Percentiles rank a stretch among this genome's conserved stretches.
phyloP scores from a whole-genome alignment of 1,139 yeast species.

The Diutina mesorugosa region DNA sequence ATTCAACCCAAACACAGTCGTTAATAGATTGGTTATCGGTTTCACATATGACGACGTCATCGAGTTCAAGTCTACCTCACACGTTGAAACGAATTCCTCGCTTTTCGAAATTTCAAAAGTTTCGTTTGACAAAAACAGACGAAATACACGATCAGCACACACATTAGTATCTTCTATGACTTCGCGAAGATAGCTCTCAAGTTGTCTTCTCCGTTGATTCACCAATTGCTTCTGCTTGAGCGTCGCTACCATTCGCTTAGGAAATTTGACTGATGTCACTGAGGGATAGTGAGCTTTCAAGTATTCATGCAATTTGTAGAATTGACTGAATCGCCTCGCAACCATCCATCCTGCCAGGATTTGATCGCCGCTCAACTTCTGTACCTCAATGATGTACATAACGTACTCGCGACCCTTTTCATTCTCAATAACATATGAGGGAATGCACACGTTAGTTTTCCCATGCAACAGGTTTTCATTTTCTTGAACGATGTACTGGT shows the following conservation, averaged over 20 bases:
- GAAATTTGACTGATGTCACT: conserved; percentile 42
- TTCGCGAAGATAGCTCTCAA: conserved; percentile 50
- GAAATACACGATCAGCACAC: conserved; percentile 59
- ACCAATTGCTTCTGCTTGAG: conserved; percentile 49
- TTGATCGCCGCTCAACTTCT: conserved; percentile 32
- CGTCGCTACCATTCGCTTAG: conserved; percentile 52
- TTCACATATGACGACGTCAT: conserved; percentile 40
- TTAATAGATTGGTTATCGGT: conserved; percentile 70
- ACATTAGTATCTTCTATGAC: conserved; percentile 52
- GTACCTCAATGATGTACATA: conserved; percentile 67
- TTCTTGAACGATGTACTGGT: conserved; percentile 75
- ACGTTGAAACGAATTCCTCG: background rate
- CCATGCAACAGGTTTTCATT: conserved; percentile 69
- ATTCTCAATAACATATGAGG: conserved; percentile 48
- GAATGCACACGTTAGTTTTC: conserved; percentile 52
- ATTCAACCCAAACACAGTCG: conserved; percentile 57
- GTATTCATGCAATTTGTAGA: conserved; percentile 57
- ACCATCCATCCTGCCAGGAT: conserved; percentile 78
- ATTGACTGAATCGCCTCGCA: conserved; percentile 79
- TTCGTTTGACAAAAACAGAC: conserved; percentile 69
- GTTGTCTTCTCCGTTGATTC: conserved; percentile 49
- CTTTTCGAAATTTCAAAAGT: conserved; percentile 25
- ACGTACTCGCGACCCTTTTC: conserved; percentile 49
- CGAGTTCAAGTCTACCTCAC: background rate
- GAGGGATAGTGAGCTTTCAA: conserved; percentile 40